Percentiles rank a stretch among this genome's conserved stretches.
Conservation (phyloP, 2,329 filamentous ascomycete genomes). For the Orbilia ellipsospora region DNA sequence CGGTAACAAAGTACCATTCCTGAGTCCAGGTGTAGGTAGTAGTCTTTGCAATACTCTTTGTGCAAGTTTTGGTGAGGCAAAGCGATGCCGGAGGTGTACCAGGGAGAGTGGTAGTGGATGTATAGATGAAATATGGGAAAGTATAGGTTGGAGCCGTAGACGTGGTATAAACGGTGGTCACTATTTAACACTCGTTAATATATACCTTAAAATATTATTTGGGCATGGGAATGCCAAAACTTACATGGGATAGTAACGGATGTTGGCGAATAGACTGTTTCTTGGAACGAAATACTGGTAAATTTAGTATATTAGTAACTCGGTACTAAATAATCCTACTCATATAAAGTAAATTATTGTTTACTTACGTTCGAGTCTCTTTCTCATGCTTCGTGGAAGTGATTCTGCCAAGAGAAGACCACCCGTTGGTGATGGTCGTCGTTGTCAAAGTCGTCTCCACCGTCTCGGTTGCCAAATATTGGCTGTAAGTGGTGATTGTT, state of each 20-base stretch:
- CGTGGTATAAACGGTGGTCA: conserved; percentile 1
- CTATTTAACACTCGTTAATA: background rate
- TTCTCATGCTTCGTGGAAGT: conserved; percentile 4
- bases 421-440: conserved; percentile 8
- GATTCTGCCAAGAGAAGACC: conserved; percentile 3
- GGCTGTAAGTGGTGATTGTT: background rate
- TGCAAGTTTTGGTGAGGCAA: conserved; percentile 21
- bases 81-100: conserved; percentile 25
- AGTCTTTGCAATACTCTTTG: conserved; percentile 3
- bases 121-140: background rate
- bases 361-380: background rate
- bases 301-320: no score
- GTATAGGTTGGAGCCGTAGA: background rate
- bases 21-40: conserved; percentile 14
- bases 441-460: conserved; percentile 1
- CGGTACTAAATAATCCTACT: no score
- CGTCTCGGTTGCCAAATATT: background rate
- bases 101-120: background rate
- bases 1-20: conserved; percentile 21
- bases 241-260: conserved; percentile 8
- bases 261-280: conserved; percentile 4
- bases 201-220: background rate
- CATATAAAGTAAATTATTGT: no score
- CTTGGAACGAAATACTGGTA: background rate
- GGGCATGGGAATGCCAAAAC: background rate